Evolutionary conservation across 768 basidiomycete genomes (phyloP).

Genomic region (Erythrobasidium yunnanense): DNA sequence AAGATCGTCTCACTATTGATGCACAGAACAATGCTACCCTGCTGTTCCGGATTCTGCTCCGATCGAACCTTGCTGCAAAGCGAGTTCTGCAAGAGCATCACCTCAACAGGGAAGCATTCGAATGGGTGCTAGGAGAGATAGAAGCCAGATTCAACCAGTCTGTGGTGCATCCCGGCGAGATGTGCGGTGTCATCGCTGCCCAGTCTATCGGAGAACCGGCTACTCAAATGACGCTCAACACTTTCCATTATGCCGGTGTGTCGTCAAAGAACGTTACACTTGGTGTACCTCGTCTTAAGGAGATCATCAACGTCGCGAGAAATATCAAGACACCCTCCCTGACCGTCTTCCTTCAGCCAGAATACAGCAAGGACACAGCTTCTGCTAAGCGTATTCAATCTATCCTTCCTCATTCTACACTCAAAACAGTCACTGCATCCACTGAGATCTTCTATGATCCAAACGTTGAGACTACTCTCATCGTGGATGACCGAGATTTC

Average conservation of each 20-base stretch:
- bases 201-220: constrained; percentile 99
- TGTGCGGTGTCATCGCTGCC: constrained; percentile 95
- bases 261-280: constrained; percentile 99
- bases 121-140: constrained; percentile 93
- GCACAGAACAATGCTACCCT: constrained; percentile 81
- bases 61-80: constrained; percentile 74
- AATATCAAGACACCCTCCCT: constrained; percentile 97
- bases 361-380: constrained; percentile 53
- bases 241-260: constrained; percentile 99
- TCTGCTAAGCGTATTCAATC: constrained; percentile 81
- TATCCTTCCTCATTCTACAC: constrained; percentile 82
- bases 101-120: constrained; percentile 83
- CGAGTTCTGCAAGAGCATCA: constrained; percentile 80
- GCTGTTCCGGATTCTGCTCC: constrained; percentile 84
- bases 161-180: constrained; percentile 85
- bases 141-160: constrained; percentile 93
- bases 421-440: constrained; percentile 83
- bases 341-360: constrained; percentile 73
- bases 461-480: constrained; percentile 76
- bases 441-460: constrained; percentile 99
- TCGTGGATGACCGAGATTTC: constrained; percentile 89
- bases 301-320: constrained; percentile 96
- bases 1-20: constrained; percentile 54
- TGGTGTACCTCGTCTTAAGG: constrained; percentile 96
- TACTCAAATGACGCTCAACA: constrained; percentile 98